Percentiles rank a stretch among this genome's conserved stretches.
phyloP scores from a whole-genome alignment of 169 alveolate genomes.

The Eimeria sp. region DNA sequence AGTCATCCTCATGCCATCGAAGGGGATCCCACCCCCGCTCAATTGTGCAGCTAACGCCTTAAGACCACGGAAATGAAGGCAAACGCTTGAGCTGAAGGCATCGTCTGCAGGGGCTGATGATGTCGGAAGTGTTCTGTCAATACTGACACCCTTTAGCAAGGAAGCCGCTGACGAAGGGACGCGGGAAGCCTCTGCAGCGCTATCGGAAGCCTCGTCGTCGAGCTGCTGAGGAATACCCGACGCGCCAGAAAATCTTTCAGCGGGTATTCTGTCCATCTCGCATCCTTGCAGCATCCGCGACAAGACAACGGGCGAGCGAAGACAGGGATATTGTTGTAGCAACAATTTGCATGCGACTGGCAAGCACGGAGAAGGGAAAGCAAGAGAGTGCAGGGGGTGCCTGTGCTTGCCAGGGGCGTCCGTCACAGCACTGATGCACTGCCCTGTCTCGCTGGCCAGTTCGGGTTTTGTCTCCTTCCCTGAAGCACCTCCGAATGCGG shows the following conservation, averaged over 20 bases:
- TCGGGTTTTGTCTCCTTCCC: not conserved
- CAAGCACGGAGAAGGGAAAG: constrained; percentile 23
- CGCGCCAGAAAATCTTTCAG: not conserved
- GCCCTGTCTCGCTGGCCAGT: not conserved
- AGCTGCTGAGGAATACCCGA: not conserved
- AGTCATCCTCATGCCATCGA: not conserved
- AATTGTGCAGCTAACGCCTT: constrained; percentile 43
- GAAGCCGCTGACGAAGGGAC: not conserved
- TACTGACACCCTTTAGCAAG: not conserved
- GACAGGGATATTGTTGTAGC: constrained; percentile 64
- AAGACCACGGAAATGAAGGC: constrained; percentile 62
- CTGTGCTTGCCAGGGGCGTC: constrained; percentile 3
- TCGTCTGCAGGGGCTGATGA: not conserved
- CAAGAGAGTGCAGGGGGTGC: constrained; percentile 21
- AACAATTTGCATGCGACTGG: constrained; percentile 20
- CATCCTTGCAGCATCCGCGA: constrained; percentile 62
- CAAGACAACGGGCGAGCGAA: constrained; percentile 70
- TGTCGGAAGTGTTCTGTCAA: not conserved
- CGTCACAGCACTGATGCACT: not conserved
- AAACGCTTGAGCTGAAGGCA: constrained; percentile 21
- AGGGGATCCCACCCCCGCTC: not conserved
- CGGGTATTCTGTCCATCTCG: not conserved
- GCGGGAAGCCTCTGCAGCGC: not conserved
- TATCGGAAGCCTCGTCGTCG: not conserved
- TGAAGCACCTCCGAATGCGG: not conserved